Evolutionary conservation across 352 stramenopile genomes (phyloP).

Genomic region (Ochromonadaceae sp.): DNA sequence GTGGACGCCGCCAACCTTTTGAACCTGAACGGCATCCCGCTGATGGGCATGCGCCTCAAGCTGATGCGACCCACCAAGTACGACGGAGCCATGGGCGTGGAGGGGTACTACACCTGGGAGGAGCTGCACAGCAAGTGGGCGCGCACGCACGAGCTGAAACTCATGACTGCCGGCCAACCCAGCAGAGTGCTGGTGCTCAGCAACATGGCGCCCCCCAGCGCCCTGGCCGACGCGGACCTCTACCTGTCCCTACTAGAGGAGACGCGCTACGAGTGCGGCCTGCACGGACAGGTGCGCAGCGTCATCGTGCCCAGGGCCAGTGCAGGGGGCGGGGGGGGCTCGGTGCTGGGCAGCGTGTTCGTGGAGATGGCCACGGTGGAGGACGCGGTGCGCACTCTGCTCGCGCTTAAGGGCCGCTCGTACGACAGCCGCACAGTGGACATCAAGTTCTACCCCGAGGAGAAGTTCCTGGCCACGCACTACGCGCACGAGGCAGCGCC

Average conservation of each 20-base stretch:
- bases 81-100: slow-evolving; percentile 30
- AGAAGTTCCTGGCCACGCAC: too few species aligned
- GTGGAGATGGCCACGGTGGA: slow-evolving; percentile 27
- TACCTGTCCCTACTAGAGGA: slow-evolving; percentile 31
- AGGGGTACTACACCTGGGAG: slow-evolving; percentile 15
- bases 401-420: slow-evolving; percentile 27
- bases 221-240: slow-evolving; percentile 25
- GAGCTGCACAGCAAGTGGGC: slow-evolving; percentile 18
- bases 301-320: slow-evolving; percentile 27
- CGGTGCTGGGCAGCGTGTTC: slow-evolving; percentile 29
- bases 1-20: slow-evolving; percentile 51
- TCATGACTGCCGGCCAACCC: slow-evolving; percentile 15
- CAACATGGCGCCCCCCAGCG: slow-evolving; percentile 28
- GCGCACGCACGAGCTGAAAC: background rate
- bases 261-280: slow-evolving; percentile 27
- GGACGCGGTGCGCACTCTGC: slow-evolving; percentile 17
- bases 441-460: slow-evolving; percentile 31
- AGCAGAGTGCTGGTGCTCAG: slow-evolving; percentile 29
- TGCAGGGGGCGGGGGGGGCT: slow-evolving; percentile 5
- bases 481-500: too few species aligned
- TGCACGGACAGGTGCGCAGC: slow-evolving; percentile 25
- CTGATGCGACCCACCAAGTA: slow-evolving; percentile 57
- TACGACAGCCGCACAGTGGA: slow-evolving; percentile 32
- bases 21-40: slow-evolving; percentile 64
- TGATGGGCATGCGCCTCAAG: slow-evolving; percentile 41